These are phyloP conservation scores for Eutypa lata DNA, from an alignment of 2,329 filamentous ascomycete genomes.

Conservation along the genomic window DNA sequence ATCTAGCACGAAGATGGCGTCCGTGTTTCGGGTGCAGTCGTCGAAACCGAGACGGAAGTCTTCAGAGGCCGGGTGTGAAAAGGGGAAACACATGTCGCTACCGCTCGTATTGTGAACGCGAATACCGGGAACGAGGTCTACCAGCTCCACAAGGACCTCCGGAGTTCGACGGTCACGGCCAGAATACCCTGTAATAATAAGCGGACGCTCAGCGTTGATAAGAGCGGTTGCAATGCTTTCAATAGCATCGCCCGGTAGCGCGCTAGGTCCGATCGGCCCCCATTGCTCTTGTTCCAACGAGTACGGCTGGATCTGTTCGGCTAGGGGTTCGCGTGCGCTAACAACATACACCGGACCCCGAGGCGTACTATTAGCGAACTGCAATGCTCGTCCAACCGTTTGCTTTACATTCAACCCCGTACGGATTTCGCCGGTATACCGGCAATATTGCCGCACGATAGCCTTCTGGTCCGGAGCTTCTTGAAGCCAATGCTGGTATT, in stretches of 20 bases:
- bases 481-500: constrained; percentile 79
- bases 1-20: constrained; percentile 64
- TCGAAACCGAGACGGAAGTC: constrained; percentile 58
- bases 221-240: constrained; percentile 40
- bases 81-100: constrained; percentile 43
- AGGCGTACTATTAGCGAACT: constrained; percentile 67
- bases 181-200: constrained; percentile 48
- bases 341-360: constrained; percentile 67
- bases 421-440: constrained; percentile 69
- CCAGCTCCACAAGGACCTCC: constrained; percentile 41
- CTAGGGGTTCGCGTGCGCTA: constrained; percentile 66
- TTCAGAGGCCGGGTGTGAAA: constrained; percentile 34
- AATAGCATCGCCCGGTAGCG: constrained; percentile 35
- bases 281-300: constrained; percentile 20
- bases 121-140: constrained; percentile 43
- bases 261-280: constrained; percentile 20
- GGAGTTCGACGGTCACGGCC: constrained; percentile 42
- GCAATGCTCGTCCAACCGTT: constrained; percentile 68
- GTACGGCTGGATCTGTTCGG: constrained; percentile 50
- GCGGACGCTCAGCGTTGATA: constrained; percentile 41
- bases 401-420: constrained; percentile 72
- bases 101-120: constrained; percentile 51
- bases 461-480: constrained; percentile 73
- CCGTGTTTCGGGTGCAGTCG: constrained; percentile 56
- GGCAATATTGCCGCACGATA: constrained; percentile 70